A percentile compares a stretch with the other conserved stretches of the same genome.
Evolutionary conservation across 106 monocot genomes (phyloP).

Genomic region (Vanilla planifolia): DNA sequence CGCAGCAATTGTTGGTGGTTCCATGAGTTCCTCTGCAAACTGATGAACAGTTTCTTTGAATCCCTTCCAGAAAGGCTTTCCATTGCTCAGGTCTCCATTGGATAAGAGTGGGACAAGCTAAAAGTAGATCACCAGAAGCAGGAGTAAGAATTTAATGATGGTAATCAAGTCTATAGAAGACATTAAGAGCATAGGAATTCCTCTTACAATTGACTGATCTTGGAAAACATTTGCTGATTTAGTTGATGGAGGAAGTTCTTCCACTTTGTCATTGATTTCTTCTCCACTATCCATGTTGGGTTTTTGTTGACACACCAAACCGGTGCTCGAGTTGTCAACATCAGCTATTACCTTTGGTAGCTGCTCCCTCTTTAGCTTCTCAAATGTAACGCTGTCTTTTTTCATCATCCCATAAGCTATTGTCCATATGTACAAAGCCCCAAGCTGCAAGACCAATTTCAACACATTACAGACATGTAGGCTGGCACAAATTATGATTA

Average conservation of each 20-base stretch:
- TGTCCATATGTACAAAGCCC: slow-evolving; percentile 65
- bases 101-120: slow-evolving; percentile 12
- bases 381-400: slow-evolving; percentile 19
- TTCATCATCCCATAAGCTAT: slow-evolving; percentile 46
- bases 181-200: neutral
- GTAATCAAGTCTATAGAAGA: neutral
- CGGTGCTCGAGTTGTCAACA: neutral
- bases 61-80: slow-evolving; percentile 8
- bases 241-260: slow-evolving; percentile 1
- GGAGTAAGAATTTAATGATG: neutral
- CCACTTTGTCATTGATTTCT: neutral
- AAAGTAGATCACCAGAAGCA: neutral
- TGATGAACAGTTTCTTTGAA: slow-evolving; percentile 13
- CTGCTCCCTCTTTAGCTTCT: neutral
- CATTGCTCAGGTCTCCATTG: slow-evolving; percentile 2
- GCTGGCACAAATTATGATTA: no score
- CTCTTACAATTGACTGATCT: neutral
- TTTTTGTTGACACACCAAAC: neutral
- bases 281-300: neutral
- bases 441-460: slow-evolving; percentile 37
- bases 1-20: slow-evolving; percentile 47
- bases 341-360: neutral
- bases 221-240: neutral
- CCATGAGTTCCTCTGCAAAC: slow-evolving; percentile 26
- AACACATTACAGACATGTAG: neutral